Evolutionary conservation across 305 asterid species (phyloP), one percentile per base, ranked within the genome.

Genomic region (Andrographis paniculata): DNA sequence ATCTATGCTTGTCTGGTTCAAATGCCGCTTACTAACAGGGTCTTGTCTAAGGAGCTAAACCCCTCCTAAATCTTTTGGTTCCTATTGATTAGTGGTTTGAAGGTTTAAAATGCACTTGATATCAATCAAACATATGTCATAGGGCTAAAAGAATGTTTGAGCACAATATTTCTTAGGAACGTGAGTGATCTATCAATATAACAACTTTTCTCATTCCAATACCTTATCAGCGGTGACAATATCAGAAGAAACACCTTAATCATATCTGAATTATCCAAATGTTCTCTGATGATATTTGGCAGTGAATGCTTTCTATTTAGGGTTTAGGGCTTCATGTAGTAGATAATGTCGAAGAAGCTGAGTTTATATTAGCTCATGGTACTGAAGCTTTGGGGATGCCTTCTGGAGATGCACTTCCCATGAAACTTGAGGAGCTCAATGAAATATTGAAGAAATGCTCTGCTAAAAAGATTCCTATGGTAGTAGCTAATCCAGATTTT

Each of bases 401-500:
- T 42, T 76, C 87, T 57, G 95, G 98, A 55, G 78, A 74, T 49
- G 70, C 89, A 49, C 55, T 71, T 23, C 77, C 94, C 52, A 75
- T 50, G 82, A 52, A 65, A 48, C 75, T 86, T 22, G 87, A 80
- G 53, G 88, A 86, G 61, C 88, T 89, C 61, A 82, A 82, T 69
- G 69, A 66, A 58, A 61, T 86, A 58, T 68, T 89, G 61, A 77
- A 70, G 73, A 71, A 66, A 57, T 89, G 95, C 64, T 91, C 79
- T 45, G 82, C 73, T 48, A 89, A 77, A 68, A 72, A 49, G 70
- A 82, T 89, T 48, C 96, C 96, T 23, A 78, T 86, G 98, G 85
- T 86, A 14, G 98, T 89, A 31, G 98, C 98, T 9, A 89, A 86
- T 77, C 98, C 98, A 53, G 98, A 89, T 80, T 86, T 82, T 66